phyloP scores from a whole-genome alignment of 306 rosid species.

The Elaeagnus macrophylla region DNA sequence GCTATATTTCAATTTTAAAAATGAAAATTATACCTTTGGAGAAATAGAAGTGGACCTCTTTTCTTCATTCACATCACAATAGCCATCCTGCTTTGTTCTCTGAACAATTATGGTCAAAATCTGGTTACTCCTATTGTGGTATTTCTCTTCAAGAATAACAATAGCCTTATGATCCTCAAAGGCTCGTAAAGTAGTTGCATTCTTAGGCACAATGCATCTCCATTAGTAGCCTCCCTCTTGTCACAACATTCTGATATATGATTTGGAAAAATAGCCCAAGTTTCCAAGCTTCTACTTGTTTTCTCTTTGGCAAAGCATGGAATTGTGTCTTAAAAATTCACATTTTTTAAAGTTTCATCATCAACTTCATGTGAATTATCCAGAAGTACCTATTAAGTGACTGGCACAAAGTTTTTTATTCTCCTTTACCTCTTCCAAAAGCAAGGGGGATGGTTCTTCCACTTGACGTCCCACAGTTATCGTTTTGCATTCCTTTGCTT shows the following conservation, averaged over 20 bases:
- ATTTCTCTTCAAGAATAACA: conserved; percentile 16
- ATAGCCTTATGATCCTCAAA: conserved; percentile 6
- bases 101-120: conserved; percentile 8
- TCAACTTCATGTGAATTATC: too few species aligned
- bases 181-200: conserved; percentile 9
- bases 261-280: conserved; percentile 18
- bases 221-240: conserved; percentile 4
- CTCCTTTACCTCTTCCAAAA: too few species aligned
- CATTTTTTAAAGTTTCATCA: too few species aligned
- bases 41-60: conserved; percentile 13
- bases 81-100: conserved; percentile 15
- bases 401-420: too few species aligned
- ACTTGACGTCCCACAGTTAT: too few species aligned
- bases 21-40: conserved; percentile 21
- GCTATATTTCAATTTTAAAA: not conserved
- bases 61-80: conserved; percentile 12
- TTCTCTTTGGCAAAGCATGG: too few species aligned
- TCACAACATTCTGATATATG: conserved; percentile 8
- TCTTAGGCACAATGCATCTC: conserved; percentile 12
- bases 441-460: too few species aligned
- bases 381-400: too few species aligned
- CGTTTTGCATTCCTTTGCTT: too few species aligned
- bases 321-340: too few species aligned
- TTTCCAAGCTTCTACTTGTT: not conserved
- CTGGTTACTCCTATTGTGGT: conserved; percentile 11